Evolutionary conservation across 2,329 filamentous ascomycete genomes (phyloP), one percentile per base, ranked within the genome.

Genomic region (Nothopassalora personata): DNA sequence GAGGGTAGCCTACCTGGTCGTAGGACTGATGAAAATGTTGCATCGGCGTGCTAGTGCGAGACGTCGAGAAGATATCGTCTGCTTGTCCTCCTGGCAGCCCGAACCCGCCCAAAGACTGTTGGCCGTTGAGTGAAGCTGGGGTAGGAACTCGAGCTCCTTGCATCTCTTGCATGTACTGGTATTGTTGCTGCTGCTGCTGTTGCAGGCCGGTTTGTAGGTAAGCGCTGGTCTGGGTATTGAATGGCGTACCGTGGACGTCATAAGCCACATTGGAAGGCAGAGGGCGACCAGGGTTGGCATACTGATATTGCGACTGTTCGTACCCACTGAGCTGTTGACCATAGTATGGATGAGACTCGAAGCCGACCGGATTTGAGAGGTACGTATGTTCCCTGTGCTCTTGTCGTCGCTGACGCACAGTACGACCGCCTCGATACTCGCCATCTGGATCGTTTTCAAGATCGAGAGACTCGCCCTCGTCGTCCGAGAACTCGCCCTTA

Each of bases 371-470:
- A 53, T 58, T 65, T 39, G 64, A 62, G 19, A 71, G 56, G 58
- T 69, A 67, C 19, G 62, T 61, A 15, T 60, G 51, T n/a, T 68
- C 64, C 27, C 46, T 13, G 11, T 34, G 46, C 15, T 66, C 57
- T 27, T 66, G 60, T 47, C 67, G 59, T 36, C 63, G 58, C 48
- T 65, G 64, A 34, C 67, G 61, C 27, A 68, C 68, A 48, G 59
- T 68, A 34, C 68, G 62, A 28, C 62, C 61, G 11, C 66, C 65
- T 53, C 67, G 67, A 51, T 71, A 72, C 43, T 71, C 70, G 49
- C 67, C 70, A 62, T 71, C 70, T 28, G 70, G 70, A 64, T 73
- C 71, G 8, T 61, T 68, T 34, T 73, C 72, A 1, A 71, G 63
- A 31, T 72, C 71, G 56, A 67, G 67, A 9, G 64, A 60, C 51